These are phyloP conservation scores for Scheffersomyces illinoinensis DNA, from an alignment of 1,139 yeast genomes.

Conservation along the genomic window DNA sequence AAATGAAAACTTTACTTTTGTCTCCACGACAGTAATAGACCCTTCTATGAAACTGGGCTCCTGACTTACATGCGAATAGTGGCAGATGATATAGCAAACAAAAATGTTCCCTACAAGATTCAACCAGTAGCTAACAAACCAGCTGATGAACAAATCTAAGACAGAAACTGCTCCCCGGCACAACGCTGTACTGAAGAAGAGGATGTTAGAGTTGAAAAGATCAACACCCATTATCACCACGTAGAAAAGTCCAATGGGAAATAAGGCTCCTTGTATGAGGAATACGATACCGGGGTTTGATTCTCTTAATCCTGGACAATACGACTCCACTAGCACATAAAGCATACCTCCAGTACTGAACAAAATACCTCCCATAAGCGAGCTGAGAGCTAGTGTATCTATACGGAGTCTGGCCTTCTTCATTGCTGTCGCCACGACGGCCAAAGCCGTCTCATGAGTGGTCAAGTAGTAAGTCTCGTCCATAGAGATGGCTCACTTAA, in stretches of 20 bases:
- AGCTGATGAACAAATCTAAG: constrained; percentile 61
- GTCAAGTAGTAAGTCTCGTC: constrained; percentile 48
- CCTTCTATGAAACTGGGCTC: constrained; percentile 43
- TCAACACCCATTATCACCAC: constrained; percentile 76
- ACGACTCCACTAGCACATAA: constrained; percentile 55
- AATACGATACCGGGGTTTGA: constrained; percentile 56
- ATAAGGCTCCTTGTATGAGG: constrained; percentile 55
- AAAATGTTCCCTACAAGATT: constrained; percentile 65
- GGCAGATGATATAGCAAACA: constrained; percentile 62
- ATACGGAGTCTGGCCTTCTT: constrained; percentile 68
- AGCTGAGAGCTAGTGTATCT: constrained; percentile 58
- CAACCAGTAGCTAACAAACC: constrained; percentile 68
- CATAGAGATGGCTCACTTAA: not conserved
- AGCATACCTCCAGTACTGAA: constrained; percentile 78
- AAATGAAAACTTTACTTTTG: constrained; percentile 50
- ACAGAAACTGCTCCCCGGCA: constrained; percentile 68
- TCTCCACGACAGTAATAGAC: constrained; percentile 45
- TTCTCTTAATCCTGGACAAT: constrained; percentile 41
- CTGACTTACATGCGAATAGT: constrained; percentile 50
- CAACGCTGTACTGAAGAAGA: constrained; percentile 67
- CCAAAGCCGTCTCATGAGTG: constrained; percentile 78
- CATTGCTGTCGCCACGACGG: constrained; percentile 82
- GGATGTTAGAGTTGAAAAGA: constrained; percentile 67
- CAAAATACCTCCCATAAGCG: constrained; percentile 68
- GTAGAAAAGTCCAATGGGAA: constrained; percentile 70